Percentiles rank a stretch among this genome's conserved stretches.
phyloP scores from a whole-genome alignment of 139 green algal species.

The Pleodorina starrii region DNA sequence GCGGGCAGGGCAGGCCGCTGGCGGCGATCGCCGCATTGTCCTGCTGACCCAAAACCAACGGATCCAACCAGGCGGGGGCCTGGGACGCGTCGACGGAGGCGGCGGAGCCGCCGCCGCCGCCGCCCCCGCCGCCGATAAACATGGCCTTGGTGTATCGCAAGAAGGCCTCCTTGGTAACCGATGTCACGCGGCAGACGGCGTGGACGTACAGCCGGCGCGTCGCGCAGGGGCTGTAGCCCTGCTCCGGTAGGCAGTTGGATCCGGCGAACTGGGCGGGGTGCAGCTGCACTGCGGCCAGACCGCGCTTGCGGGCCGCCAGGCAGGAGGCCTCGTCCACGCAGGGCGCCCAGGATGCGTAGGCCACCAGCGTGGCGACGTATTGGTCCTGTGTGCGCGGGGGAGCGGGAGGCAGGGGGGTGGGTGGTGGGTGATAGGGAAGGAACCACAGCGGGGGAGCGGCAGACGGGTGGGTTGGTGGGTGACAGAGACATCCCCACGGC shows the following conservation, averaged over 20 bases:
- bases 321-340: neutral
- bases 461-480: too few species aligned
- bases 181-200: constrained; percentile 6
- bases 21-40: neutral
- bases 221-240: constrained; percentile 2
- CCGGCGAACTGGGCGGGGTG: constrained; percentile 28
- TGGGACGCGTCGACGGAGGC: neutral
- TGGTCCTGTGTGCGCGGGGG: constrained; percentile 10
- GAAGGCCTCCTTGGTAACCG: constrained; percentile 15
- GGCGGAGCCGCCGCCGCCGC: neutral
- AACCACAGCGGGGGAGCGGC: too few species aligned
- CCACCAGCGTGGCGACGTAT: constrained; percentile 12
- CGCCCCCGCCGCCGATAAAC: neutral
- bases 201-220: constrained; percentile 33
- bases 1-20: constrained; percentile 25
- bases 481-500: too few species aligned
- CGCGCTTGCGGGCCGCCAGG: neutral
- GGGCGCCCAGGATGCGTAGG: constrained; percentile 25
- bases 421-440: too few species aligned
- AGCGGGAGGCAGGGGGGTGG: too few species aligned
- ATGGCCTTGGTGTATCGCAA: neutral
- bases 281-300: constrained; percentile 1
- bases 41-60: neutral
- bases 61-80: neutral
- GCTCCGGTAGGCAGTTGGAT: constrained; percentile 19